phyloP scores from a whole-genome alignment of 345 rosid species.

The Pistacia atlantica region DNA sequence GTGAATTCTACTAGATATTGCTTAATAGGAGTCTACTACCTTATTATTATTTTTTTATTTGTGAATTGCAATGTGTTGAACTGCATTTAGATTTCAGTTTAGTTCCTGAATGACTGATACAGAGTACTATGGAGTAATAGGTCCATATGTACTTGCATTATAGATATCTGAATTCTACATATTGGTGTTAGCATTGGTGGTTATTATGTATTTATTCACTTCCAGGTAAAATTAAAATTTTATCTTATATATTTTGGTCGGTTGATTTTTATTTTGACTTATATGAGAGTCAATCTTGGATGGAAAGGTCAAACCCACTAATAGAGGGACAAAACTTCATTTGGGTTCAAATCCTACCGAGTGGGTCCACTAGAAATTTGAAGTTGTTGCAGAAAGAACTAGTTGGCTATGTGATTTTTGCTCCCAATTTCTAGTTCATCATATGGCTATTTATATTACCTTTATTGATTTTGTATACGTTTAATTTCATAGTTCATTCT shows the following conservation, averaged over 20 bases:
- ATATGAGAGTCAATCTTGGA: neutral
- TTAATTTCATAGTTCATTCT: neutral
- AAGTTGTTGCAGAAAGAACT: neutral
- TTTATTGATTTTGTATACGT: neutral
- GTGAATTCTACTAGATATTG: slow-evolving; percentile 5
- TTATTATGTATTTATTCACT: neutral
- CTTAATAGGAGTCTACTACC: neutral
- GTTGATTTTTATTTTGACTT: neutral
- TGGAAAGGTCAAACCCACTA: neutral
- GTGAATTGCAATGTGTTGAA: neutral
- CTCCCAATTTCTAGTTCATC: neutral
- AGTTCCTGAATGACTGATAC: neutral
- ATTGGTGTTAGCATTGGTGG: neutral
- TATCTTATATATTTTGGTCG: neutral
- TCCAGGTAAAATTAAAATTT: neutral
- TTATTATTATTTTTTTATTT: neutral
- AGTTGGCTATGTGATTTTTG: neutral
- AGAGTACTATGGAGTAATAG: neutral
- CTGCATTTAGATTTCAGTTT: slow-evolving; percentile 1
- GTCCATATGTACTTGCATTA: neutral
- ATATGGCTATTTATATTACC: neutral
- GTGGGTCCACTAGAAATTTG: neutral
- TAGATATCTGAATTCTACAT: neutral
- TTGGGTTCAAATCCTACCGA: slow-evolving; percentile 1
- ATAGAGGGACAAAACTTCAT: neutral